These are phyloP conservation scores for Coemansia sp. DNA, from an alignment of 192 early-diverging fungal genomes.

Conservation along the genomic window DNA sequence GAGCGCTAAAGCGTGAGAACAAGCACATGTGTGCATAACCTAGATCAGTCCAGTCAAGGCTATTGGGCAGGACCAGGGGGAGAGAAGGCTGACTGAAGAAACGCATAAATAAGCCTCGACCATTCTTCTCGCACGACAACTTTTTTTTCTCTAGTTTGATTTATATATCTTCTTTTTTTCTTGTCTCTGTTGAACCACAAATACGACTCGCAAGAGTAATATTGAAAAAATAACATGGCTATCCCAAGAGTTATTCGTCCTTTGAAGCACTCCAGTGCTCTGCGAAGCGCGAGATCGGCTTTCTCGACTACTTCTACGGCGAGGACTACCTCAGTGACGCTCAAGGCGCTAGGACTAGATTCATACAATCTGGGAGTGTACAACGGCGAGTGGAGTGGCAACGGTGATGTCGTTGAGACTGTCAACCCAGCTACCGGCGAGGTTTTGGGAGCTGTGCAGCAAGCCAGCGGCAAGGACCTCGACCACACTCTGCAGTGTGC, in stretches of 20 bases:
- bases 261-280: background rate
- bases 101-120: background rate
- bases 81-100: background rate
- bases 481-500: slow-evolving; percentile 66
- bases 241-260: slow-evolving; percentile 6
- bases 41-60: background rate
- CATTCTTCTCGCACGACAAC: slow-evolving; percentile 8
- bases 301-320: slow-evolving; percentile 28
- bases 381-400: slow-evolving; percentile 75
- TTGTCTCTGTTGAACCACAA: background rate
- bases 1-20: slow-evolving; percentile 11
- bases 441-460: slow-evolving; percentile 77
- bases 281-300: background rate
- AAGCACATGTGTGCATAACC: background rate
- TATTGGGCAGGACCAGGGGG: background rate
- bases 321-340: slow-evolving; percentile 40
- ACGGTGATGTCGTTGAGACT: slow-evolving; percentile 64
- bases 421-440: slow-evolving; percentile 81
- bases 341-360: slow-evolving; percentile 63
- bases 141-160: background rate
- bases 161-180: background rate
- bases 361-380: slow-evolving; percentile 77
- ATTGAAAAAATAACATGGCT: slow-evolving; percentile 2
- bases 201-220: background rate
- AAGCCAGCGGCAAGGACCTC: slow-evolving; percentile 65